Percentiles rank a stretch among this genome's conserved stretches.
Conservation (phyloP, 495 filamentous ascomycete genomes). For the Talaromyces ruber region DNA sequence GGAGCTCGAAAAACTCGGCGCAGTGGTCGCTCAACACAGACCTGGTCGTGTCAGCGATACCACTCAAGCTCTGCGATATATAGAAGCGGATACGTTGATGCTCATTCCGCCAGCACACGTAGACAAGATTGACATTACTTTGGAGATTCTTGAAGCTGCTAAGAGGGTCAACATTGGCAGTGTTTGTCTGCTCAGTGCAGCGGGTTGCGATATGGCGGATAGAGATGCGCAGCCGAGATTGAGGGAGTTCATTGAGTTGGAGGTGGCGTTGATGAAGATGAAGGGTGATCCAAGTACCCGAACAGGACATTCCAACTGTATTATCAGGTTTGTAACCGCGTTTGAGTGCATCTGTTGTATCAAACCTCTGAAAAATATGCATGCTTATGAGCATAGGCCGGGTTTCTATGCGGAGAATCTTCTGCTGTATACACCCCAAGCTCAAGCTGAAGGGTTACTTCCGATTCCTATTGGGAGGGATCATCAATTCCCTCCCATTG, state of each 20-base stretch:
- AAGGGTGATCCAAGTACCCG: slow-evolving; percentile 36
- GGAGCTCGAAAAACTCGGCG: slow-evolving; percentile 45
- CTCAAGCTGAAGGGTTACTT: slow-evolving; percentile 33
- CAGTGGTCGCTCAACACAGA: slow-evolving; percentile 35
- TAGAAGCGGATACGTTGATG: slow-evolving; percentile 43
- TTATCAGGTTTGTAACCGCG: slow-evolving; percentile 36
- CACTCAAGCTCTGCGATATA: slow-evolving; percentile 26
- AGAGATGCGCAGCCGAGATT: slow-evolving; percentile 39
- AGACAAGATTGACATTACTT: slow-evolving; percentile 39
- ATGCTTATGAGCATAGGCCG: slow-evolving; percentile 17
- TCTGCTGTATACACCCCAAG: slow-evolving; percentile 39
- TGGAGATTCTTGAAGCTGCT: slow-evolving; percentile 40
- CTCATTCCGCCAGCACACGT: slow-evolving; percentile 41
- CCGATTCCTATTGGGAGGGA: slow-evolving; percentile 40
- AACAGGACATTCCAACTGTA: slow-evolving; percentile 36
- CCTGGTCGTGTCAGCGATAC: slow-evolving; percentile 33
- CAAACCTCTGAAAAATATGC: not conserved
- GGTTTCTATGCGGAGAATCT: slow-evolving; percentile 52
- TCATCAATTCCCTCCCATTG: slow-evolving; percentile 47
- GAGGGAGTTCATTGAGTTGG: slow-evolving; percentile 47
- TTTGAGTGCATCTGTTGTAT: not conserved
- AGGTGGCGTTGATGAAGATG: slow-evolving; percentile 29
- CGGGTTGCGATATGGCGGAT: slow-evolving; percentile 47
- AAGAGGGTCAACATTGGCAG: slow-evolving; percentile 43
- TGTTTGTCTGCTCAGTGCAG: slow-evolving; percentile 42